These are phyloP conservation scores for Niebla homalea DNA, from an alignment of 495 filamentous ascomycete species.

Conservation along the genomic window DNA sequence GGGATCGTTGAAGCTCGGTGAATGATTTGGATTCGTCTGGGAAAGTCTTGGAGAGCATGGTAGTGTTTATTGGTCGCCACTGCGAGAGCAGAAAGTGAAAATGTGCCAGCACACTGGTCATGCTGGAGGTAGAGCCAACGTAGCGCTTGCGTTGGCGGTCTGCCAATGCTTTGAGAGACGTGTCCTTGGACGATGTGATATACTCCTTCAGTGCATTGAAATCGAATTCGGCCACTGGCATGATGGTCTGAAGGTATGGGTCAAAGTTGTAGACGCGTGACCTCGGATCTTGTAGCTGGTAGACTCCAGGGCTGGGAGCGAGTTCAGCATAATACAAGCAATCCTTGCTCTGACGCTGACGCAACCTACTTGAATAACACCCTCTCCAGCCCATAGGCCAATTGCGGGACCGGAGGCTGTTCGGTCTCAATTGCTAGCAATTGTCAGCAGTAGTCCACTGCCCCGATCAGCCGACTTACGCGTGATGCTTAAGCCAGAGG, in stretches of 20 bases:
- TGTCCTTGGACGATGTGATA: conserved; percentile 79
- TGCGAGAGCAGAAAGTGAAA: conserved; percentile 85
- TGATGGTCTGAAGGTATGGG: conserved; percentile 79
- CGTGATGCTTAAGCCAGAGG: conserved; percentile 8
- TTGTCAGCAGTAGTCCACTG: conserved; percentile 9
- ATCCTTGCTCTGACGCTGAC: not conserved
- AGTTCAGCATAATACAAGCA: not conserved
- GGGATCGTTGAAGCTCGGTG: conserved; percentile 54
- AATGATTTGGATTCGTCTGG: conserved; percentile 41
- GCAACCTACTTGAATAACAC: conserved; percentile 72
- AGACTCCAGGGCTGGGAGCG: conserved; percentile 59
- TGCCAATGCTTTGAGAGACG: conserved; percentile 51
- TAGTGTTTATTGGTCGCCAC: conserved; percentile 60
- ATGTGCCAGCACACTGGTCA: conserved; percentile 75
- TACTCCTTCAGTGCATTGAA: conserved; percentile 73
- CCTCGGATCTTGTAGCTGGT: conserved; percentile 77
- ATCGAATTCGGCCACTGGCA: conserved; percentile 86
- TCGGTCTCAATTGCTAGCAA: conserved; percentile 35
- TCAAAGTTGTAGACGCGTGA: conserved; percentile 92
- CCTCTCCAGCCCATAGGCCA: conserved; percentile 73
- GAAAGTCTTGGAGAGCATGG: conserved; percentile 53
- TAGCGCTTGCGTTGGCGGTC: conserved; percentile 61
- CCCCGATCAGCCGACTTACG: conserved; percentile 1
- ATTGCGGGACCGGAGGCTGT: conserved; percentile 48
- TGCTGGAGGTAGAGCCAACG: conserved; percentile 88